These are phyloP conservation scores for Trichosporon coremiiforme DNA, from an alignment of 1,284 basidiomycete species.

Conservation along the genomic window DNA sequence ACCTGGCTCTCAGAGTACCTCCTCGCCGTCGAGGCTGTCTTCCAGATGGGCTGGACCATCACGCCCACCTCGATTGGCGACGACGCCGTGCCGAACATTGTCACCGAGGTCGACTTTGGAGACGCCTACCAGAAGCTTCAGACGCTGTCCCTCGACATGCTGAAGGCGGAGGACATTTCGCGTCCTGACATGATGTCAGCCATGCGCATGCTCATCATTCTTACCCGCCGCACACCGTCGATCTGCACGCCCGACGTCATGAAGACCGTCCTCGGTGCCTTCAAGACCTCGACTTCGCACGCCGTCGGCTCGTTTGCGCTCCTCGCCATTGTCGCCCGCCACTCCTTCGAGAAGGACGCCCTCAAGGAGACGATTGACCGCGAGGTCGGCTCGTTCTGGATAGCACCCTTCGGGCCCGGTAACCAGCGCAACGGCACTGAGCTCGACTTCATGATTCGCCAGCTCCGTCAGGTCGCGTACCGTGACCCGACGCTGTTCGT, in stretches of 20 bases:
- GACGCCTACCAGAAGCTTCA: conserved; percentile 64
- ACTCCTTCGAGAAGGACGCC: conserved; percentile 71
- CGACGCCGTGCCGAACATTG: conserved; percentile 22
- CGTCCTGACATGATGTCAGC: conserved; percentile 75
- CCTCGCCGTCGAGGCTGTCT: conserved; percentile 73
- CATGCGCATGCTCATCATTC: conserved; percentile 74
- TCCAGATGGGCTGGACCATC: conserved; percentile 74
- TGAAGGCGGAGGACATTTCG: conserved; percentile 61
- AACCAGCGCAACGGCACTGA: conserved; percentile 70
- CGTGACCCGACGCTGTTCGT: conserved; percentile 80
- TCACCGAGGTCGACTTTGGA: conserved; percentile 29
- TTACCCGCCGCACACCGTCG: conserved; percentile 73
- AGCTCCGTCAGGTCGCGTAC: conserved; percentile 76
- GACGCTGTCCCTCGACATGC: conserved; percentile 69
- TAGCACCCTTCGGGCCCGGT: conserved; percentile 59
- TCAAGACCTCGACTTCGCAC: conserved; percentile 57
- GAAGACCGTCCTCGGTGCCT: conserved; percentile 65
- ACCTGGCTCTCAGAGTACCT: conserved; percentile 82
- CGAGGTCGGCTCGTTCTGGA: conserved; percentile 72
- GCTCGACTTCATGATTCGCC: conserved; percentile 71
- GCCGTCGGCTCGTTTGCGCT: conserved; percentile 72
- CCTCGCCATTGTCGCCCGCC: conserved; percentile 83
- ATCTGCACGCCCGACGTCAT: conserved; percentile 69
- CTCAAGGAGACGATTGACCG: conserved; percentile 76
- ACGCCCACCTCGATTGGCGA: conserved; percentile 56